Percentiles rank a stretch among this genome's conserved stretches.
phyloP scores from a whole-genome alignment of 768 basidiomycete genomes.

The Tylopilus vinaceipallidus region DNA sequence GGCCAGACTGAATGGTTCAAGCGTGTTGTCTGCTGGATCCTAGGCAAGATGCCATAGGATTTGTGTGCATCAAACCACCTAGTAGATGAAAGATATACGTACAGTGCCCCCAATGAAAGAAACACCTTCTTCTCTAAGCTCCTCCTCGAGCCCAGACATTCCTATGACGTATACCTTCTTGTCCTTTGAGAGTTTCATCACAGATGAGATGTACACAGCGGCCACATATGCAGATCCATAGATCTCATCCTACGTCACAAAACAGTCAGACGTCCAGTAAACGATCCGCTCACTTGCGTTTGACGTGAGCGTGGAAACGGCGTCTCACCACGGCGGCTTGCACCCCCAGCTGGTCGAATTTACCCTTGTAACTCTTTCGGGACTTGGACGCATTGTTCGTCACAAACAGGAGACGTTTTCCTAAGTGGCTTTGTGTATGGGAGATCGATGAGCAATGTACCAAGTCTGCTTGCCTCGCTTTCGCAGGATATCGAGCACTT shows the following conservation, averaged over 20 bases:
- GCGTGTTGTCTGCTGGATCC: constrained; percentile 83
- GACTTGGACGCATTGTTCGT: constrained; percentile 98
- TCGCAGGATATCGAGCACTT: constrained; percentile 73
- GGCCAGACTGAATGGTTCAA: constrained; percentile 63
- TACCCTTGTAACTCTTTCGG: constrained; percentile 78
- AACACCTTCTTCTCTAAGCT: constrained; percentile 86
- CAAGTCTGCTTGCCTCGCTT: constrained; percentile 55
- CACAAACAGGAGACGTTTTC: constrained; percentile 87
- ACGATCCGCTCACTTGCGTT: not conserved
- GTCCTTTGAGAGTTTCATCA: constrained; percentile 83
- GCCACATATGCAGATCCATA: constrained; percentile 92
- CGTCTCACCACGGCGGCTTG: constrained; percentile 76
- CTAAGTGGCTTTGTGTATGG: constrained; percentile 28
- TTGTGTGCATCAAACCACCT: not conserved
- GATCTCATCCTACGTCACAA: constrained; percentile 78
- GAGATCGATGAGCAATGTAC: constrained; percentile 2
- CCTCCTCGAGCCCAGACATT: constrained; percentile 88
- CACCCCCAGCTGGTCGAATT: constrained; percentile 89
- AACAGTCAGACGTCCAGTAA: not conserved
- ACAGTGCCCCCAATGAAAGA: constrained; percentile 82
- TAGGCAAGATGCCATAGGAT: constrained; percentile 30
- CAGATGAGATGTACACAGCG: constrained; percentile 82
- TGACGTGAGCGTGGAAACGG: not conserved
- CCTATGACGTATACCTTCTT: constrained; percentile 98
- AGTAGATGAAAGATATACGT: constrained; percentile 28